A percentile compares a stretch with the other conserved stretches of the same genome.
Conservation (phyloP, 2,329 filamentous ascomycete species). For the Elsinoe arachidis region DNA sequence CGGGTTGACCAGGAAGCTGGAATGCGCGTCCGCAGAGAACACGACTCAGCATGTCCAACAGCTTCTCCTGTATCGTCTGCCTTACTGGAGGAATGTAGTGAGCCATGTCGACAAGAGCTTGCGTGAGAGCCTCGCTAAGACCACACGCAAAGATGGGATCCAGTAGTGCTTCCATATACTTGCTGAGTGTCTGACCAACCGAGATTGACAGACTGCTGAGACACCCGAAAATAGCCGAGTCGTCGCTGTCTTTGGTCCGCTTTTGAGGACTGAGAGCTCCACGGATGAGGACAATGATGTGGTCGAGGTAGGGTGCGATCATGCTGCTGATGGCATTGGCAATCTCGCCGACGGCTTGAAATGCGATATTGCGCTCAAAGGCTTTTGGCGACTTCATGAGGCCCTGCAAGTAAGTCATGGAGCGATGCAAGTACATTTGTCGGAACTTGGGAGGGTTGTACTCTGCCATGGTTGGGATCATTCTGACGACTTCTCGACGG, state of each 20-base stretch:
- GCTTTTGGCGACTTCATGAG: slow-evolving; percentile 85
- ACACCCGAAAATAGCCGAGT: slow-evolving; percentile 84
- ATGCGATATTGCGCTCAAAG: slow-evolving; percentile 76
- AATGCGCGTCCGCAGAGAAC: slow-evolving; percentile 90
- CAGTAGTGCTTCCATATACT: slow-evolving; percentile 92
- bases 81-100: slow-evolving; percentile 97
- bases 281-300: slow-evolving; percentile 84
- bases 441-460: slow-evolving; percentile 90
- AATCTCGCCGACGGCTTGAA: slow-evolving; percentile 91
- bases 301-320: slow-evolving; percentile 90
- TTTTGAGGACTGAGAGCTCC: slow-evolving; percentile 81
- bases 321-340: slow-evolving; percentile 92
- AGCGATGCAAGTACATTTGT: slow-evolving; percentile 78
- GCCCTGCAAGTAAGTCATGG: slow-evolving; percentile 91
- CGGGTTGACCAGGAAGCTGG: slow-evolving; percentile 81
- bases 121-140: slow-evolving; percentile 83
- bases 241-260: slow-evolving; percentile 50
- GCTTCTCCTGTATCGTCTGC: slow-evolving; percentile 81
- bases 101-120: slow-evolving; percentile 95
- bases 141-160: slow-evolving; percentile 97
- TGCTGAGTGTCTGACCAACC: slow-evolving; percentile 91
- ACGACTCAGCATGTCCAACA: slow-evolving; percentile 89
- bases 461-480: slow-evolving; percentile 86
- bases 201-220: slow-evolving; percentile 94
- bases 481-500: slow-evolving; percentile 76